phyloP scores from a whole-genome alignment of 495 filamentous ascomycete genomes.

The Pseudevernia furfuracea region DNA sequence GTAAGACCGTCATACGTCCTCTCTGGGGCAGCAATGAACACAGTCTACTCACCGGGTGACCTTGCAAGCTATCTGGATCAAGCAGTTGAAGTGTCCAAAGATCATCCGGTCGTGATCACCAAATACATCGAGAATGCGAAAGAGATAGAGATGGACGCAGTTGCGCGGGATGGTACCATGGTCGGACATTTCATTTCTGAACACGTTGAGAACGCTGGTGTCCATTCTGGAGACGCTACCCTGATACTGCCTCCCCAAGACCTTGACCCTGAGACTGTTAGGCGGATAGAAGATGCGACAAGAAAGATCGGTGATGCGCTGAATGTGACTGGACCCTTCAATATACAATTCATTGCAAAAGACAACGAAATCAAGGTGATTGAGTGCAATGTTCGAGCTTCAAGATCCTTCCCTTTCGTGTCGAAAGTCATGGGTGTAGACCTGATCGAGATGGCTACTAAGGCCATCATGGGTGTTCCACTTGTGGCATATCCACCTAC shows the following conservation, averaged over 20 bases:
- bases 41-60: conserved; percentile 87
- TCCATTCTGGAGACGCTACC: conserved; percentile 96
- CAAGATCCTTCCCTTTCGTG: conserved; percentile 94
- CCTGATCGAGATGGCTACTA: conserved; percentile 96
- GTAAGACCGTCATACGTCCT: conserved; percentile 96
- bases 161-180: conserved; percentile 78
- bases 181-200: conserved; percentile 92
- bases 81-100: conserved; percentile 84
- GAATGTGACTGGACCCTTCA: conserved; percentile 94
- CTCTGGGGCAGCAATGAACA: conserved; percentile 97
- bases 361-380: conserved; percentile 99
- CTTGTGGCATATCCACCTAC: conserved; percentile 74
- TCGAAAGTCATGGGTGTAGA: conserved; percentile 99
- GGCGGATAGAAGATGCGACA: conserved; percentile 88
- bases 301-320: conserved; percentile 90
- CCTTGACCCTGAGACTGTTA: conserved; percentile 78
- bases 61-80: conserved; percentile 85
- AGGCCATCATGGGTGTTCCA: conserved; percentile 84
- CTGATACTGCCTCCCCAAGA: conserved; percentile 96
- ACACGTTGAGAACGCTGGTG: conserved; percentile 94
- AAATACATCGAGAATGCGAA: conserved; percentile 98
- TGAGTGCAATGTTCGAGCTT: conserved; percentile 95
- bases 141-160: conserved; percentile 97
- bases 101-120: conserved; percentile 97
- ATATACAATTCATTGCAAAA: conserved; percentile 99